Base-by-base conservation (phyloP, 352 stramenopile species). In the Phytopythium montanum region DNA sequence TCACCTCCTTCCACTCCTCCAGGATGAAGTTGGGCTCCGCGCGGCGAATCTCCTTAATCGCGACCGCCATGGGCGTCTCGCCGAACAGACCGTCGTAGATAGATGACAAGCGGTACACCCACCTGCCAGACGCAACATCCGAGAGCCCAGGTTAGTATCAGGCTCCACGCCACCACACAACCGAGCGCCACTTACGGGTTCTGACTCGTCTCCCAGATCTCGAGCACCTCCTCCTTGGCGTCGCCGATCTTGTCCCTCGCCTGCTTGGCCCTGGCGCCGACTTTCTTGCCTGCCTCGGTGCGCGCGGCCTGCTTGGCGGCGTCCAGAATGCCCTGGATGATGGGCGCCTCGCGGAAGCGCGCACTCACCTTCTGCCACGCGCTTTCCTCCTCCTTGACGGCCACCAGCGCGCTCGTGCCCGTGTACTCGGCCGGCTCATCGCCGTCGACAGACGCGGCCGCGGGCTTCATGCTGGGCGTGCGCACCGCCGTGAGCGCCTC, bases 201-300 rank as follows among this genome's bases (percentile, higher is more conserved):
- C 76, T 99, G 97, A 69, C 90, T 98, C 44, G 97, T 99, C 70
- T 99, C 97, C 96, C 96, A 99, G 59, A 97, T 91, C 77, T 99
- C 97, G 12, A 88, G 72, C 1, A 88, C 87, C 42, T 96, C 88
- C 72, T 94, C 81, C 23, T 79, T 79, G 26, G 80, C 82, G 52
- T 96, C 87, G 42, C 77, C 82, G 38, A 94, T 69, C 66, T 94
- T 95, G 61, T 93, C 72, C 48, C 86, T 90, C 7, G 86, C 83
- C 34, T 76, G 67, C 71, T 91, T 92, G 19, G 85, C 87, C 19
- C 62, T 90, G 60, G 84, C 66, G 13, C 81, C 76, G 26, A 92
- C 75, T 59, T 81, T 88, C 61, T 88, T 79, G 34, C 85, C 85
- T 3, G 85, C 81, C 48, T 94, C 76, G 0, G 85, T 94, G 52